Evolutionary conservation across 2,329 filamentous ascomycete species (phyloP).

Genomic region (Botrytis hyacinthi): DNA sequence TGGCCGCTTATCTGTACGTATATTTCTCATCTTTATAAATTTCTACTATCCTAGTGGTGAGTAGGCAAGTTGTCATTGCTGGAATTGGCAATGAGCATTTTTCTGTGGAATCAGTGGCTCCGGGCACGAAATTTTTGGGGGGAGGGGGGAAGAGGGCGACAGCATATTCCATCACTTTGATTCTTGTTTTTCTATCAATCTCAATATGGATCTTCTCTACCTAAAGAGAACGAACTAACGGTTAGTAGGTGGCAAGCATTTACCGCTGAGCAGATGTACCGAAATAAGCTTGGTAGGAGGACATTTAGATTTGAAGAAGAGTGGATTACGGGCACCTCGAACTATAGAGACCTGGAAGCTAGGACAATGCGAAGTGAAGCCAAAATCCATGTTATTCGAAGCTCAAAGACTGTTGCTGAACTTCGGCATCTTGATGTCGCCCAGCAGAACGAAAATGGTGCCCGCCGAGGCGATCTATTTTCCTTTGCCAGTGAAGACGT

Average conservation of each 20-base stretch:
- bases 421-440: constrained; percentile 74
- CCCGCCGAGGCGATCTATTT: constrained; percentile 71
- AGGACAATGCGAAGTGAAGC: constrained; percentile 85
- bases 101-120: background rate
- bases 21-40: background rate
- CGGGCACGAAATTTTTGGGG: background rate
- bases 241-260: constrained; percentile 76
- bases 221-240: background rate
- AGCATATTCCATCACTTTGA: background rate
- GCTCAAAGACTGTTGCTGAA: constrained; percentile 80
- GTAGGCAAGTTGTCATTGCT: background rate
- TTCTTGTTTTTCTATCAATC: background rate
- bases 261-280: constrained; percentile 93
- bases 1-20: constrained; percentile 74
- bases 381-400: constrained; percentile 80
- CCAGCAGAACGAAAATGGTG: constrained; percentile 71
- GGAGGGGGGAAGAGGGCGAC: background rate
- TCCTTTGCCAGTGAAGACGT: constrained; percentile 75
- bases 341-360: constrained; percentile 67
- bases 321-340: constrained; percentile 82
- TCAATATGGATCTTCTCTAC: background rate
- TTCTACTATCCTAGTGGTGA: background rate
- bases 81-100: background rate
- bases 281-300: constrained; percentile 80
- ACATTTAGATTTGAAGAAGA: constrained; percentile 92